Conservation (phyloP, 805 yeast species). For the Grigorovia yakushimaensis region DNA sequence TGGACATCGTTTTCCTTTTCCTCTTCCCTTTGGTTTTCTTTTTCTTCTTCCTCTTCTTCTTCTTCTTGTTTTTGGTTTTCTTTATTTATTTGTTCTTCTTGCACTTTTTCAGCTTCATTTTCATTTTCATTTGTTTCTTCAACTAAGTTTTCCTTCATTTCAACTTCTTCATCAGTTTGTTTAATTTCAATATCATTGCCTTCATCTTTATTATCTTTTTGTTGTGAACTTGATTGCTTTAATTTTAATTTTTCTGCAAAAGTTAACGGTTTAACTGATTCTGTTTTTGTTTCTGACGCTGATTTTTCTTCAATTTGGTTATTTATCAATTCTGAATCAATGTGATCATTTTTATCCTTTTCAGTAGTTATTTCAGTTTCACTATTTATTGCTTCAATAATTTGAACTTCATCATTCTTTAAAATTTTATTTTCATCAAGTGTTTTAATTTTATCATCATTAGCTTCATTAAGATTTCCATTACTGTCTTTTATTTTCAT, state of each 20-base stretch:
- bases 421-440: background rate
- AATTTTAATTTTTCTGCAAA: constrained; percentile 18
- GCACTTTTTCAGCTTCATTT: no score
- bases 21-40: constrained; percentile 5
- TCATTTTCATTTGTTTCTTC: no score
- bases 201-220: constrained; percentile 7
- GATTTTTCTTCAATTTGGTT: constrained; percentile 7
- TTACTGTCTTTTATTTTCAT: background rate
- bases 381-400: background rate
- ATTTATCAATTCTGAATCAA: background rate
- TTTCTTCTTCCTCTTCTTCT: no score
- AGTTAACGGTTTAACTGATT: constrained; percentile 4
- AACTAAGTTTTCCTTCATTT: no score
- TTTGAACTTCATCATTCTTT: background rate
- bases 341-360: background rate
- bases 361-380: background rate
- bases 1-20: background rate
- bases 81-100: no score
- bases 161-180: constrained; percentile 13
- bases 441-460: constrained; percentile 4
- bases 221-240: constrained; percentile 5
- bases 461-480: background rate
- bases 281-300: constrained; percentile 9
- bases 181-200: constrained; percentile 4
- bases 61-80: no score